Base-by-base conservation (phyloP, 2,329 filamentous ascomycete species). In the Plenodomus tracheiphilus region DNA sequence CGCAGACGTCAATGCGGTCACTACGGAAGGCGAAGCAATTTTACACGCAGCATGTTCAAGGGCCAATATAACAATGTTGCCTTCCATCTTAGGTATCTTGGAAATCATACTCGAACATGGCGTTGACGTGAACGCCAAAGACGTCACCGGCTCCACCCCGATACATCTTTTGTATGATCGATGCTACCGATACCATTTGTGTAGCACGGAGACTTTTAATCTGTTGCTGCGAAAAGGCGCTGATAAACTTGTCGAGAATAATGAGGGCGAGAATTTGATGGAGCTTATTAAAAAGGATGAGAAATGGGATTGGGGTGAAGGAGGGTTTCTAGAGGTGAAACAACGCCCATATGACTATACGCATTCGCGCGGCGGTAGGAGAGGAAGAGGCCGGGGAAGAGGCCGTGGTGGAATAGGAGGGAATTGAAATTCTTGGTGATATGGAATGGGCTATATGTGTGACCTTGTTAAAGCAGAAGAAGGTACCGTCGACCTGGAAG, bases 31-130 rank as follows among this genome's bases (percentile, higher is more conserved):
- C 39, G 16, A 47, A 47, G 18, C 45, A 17, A 17, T 47, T 18
- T 17, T 47, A n/a, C 45, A 42, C 21, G 45, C 39, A 42, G 45
- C 38, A 11, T 47, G 45, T 28, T 47, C 45, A 15, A 19, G 21
- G 36, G 43, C 16, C 25, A 35, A 21, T 25, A 25, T 25, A 36
- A 35, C 43, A 35, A 46, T 17, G 36, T 41, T 46, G 28, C 22
- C 43, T 34, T 6, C 25, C 30, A 36, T 46, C 36, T 20, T 22
- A 10, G 21, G 10, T 16, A 46, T 46, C 37, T 20, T 41, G 18
- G 41, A 43, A 43, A 36, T 43, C 15, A 13, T 43, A 20, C 41
- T 43, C 30, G 41, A 43, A 19, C 16, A 9, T 8, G 30, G 41
- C 19, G 30, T 43, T 19, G 30, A 36, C 13, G 41, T 43, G 3